Evolutionary conservation across 768 basidiomycete genomes (phyloP), one percentile per base, ranked within the genome.

Genomic region (Harrya chromipes): DNA sequence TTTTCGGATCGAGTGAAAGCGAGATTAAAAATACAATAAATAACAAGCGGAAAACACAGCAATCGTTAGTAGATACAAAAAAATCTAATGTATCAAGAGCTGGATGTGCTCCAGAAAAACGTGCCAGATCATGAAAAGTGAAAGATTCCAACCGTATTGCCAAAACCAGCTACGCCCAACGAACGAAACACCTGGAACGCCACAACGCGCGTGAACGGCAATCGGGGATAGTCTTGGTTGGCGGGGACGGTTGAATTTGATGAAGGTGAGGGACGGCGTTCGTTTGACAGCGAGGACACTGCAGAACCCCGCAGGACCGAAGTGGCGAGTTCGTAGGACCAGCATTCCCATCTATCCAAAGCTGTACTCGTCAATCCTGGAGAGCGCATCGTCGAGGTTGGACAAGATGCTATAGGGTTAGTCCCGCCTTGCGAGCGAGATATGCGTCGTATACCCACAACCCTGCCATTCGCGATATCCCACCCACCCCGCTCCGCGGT

Each of bases 301-400:
- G 79, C 43, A 2, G 81, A 81, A 38, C 74, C 76, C 44, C 77
- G 79, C 44, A 84, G 46, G 33, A 64, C 66, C 17, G 75, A 69
- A 14, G 71, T 64, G 5, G 72, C 67, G 9, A 81, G 80, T 56
- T 92, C 86, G 58, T 88, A 85, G 34, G 74, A 77, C 90, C 90
- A 93, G 24, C 87, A 56, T 56, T 93, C 89, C 90, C 90, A 93
- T 46, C 90, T 73, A 49, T 90, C 87, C 35, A 92, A 67, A 21
- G 82, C 83, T 11, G 84, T 75, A 24, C 71, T 58, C 17, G 85
- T 81, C 51, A 91, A 67, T 13, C 85, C 86, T 40, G 45, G 50
- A 17, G 20, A 51, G 44, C 33, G 43, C 10, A 44, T 45, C 23
- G 57, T 47, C 19, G 60, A 50, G 29, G 63, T 57, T 6, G 50